Evolutionary conservation across 768 basidiomycete species (phyloP).

Genomic region (Hysterangium stoloniferum): DNA sequence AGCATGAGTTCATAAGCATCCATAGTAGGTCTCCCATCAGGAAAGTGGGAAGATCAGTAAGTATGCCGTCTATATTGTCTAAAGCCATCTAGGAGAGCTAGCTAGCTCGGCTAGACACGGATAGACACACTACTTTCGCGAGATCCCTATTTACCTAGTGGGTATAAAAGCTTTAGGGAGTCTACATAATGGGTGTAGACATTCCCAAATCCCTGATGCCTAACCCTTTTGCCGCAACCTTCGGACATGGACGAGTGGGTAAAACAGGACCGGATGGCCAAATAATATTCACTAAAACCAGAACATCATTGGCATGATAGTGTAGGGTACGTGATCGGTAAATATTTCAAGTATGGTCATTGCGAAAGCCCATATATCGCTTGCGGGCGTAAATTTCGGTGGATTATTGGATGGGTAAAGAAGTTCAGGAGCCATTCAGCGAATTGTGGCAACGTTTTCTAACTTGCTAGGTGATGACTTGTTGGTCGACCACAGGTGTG

Average conservation of each 20-base stretch:
- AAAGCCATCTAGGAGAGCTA: no score
- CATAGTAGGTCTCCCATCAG: slow-evolving; percentile 19
- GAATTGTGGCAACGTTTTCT: background rate
- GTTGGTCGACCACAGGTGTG: background rate
- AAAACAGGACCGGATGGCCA: background rate
- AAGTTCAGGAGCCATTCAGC: slow-evolving; percentile 12
- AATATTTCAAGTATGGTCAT: slow-evolving; percentile 11
- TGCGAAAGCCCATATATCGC: slow-evolving; percentile 9
- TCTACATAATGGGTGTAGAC: no score
- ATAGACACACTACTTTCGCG: no score
- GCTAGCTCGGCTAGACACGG: no score
- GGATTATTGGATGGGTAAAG: background rate
- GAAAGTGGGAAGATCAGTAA: no score
- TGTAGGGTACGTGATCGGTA: slow-evolving; percentile 5
- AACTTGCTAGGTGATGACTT: background rate
- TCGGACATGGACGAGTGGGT: background rate
- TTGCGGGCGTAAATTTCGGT: background rate
- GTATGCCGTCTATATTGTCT: no score
- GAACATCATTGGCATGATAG: background rate
- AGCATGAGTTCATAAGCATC: background rate
- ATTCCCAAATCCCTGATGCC: no score
- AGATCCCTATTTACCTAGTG: no score
- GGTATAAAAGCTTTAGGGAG: slow-evolving; percentile 46
- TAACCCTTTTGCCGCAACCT: background rate
- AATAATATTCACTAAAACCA: background rate